Percentiles rank a stretch among this genome's conserved stretches.
phyloP scores from a whole-genome alignment of 2,329 filamentous ascomycete species.

The Plectosphaerella cucumerina region DNA sequence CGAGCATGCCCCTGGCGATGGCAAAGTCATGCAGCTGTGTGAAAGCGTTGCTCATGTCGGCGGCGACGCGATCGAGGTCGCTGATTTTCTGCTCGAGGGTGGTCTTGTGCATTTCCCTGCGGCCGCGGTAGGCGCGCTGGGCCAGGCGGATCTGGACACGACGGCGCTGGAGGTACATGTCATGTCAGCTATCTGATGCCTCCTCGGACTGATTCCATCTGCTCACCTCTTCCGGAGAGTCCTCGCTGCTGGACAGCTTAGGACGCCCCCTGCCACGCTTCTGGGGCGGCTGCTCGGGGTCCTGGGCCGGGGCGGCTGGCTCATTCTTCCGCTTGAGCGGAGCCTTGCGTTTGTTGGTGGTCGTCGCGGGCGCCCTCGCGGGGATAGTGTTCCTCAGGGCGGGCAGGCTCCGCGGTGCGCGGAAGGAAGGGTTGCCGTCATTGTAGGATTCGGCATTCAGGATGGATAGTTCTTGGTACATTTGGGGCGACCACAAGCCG shows the following conservation, averaged over 20 bases:
- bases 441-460: constrained; percentile 43
- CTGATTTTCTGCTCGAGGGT: constrained; percentile 67
- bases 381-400: constrained; percentile 8
- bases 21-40: constrained; percentile 61
- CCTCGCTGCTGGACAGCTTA: constrained; percentile 70
- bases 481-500: constrained; percentile 9
- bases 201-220: background rate
- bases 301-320: constrained; percentile 23
- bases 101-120: constrained; percentile 78
- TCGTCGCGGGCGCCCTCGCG: constrained; percentile 8
- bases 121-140: constrained; percentile 77
- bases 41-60: constrained; percentile 72
- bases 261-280: constrained; percentile 69
- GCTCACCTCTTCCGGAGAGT: constrained; percentile 75
- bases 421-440: constrained; percentile 21
- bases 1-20: constrained; percentile 51
- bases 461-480: constrained; percentile 34
- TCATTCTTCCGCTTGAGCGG: constrained; percentile 24
- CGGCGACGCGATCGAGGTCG: constrained; percentile 63
- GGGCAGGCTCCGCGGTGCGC: constrained; percentile 13
- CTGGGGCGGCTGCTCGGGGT: constrained; percentile 35
- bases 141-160: constrained; percentile 84
- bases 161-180: constrained; percentile 52
- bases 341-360: constrained; percentile 5
- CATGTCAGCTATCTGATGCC: background rate